A percentile compares a stretch with the other conserved stretches of the same genome.
Evolutionary conservation across 202 grass and related monocot species (phyloP).

Genomic region (Brachypodium distachyon): DNA sequence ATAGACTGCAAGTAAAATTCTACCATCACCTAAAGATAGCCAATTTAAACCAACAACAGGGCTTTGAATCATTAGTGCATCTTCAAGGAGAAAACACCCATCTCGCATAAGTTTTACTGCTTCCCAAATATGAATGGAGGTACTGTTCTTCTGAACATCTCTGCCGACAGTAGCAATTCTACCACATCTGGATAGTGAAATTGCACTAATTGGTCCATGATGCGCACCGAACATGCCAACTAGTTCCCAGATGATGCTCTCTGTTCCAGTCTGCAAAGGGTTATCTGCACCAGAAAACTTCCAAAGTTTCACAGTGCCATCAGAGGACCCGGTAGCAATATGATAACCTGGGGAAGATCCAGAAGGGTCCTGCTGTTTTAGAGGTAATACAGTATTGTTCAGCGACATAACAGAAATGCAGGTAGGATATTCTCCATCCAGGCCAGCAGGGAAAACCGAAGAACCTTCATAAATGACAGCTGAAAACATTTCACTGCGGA

Average conservation of each 20-base stretch:
- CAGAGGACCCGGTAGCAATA: slow-evolving; percentile 75
- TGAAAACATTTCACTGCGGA: slow-evolving; percentile 43
- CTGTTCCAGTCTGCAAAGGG: slow-evolving; percentile 31
- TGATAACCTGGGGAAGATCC: slow-evolving; percentile 44
- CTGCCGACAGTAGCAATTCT: slow-evolving; percentile 63
- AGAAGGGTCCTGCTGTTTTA: slow-evolving; percentile 39
- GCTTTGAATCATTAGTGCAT: slow-evolving; percentile 44
- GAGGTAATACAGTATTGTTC: slow-evolving; percentile 42
- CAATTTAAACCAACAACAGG: slow-evolving; percentile 69
- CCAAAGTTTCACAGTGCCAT: slow-evolving; percentile 82
- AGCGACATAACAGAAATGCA: slow-evolving; percentile 47
- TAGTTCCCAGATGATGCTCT: slow-evolving; percentile 53
- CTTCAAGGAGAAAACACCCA: slow-evolving; percentile 77
- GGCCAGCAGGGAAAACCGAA: slow-evolving; percentile 43
- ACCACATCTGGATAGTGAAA: slow-evolving; percentile 68
- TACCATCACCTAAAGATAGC: slow-evolving; percentile 72
- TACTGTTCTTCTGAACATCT: slow-evolving; percentile 31
- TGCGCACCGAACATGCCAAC: slow-evolving; percentile 65
- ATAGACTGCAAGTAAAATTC: slow-evolving; percentile 63
- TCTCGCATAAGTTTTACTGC: slow-evolving; percentile 43
- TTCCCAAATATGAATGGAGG: slow-evolving; percentile 80
- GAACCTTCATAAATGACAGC: slow-evolving; percentile 39
- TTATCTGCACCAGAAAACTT: slow-evolving; percentile 40
- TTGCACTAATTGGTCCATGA: slow-evolving; percentile 37
- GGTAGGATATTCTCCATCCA: slow-evolving; percentile 45